Conservation (phyloP, 1,284 basidiomycete species). For the Erythrobasidium hasegawianum region DNA sequence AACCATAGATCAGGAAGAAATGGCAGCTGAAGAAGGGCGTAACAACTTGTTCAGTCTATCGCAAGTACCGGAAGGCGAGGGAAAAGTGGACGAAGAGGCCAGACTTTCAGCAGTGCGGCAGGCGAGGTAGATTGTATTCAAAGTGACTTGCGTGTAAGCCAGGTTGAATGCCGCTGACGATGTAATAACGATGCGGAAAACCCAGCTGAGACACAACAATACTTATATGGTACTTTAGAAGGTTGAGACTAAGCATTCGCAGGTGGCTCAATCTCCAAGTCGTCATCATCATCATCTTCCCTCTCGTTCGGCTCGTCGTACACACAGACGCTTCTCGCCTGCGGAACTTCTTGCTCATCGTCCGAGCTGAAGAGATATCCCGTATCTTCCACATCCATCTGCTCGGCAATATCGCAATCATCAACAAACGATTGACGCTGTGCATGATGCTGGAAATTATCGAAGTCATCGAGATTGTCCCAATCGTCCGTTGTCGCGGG, state of each 20-base stretch:
- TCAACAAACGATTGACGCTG: conserved; percentile 4
- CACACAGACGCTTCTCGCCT: not conserved
- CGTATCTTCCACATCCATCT: not conserved
- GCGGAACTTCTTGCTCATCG: not conserved
- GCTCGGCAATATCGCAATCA: conserved; percentile 1
- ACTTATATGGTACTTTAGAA: no score
- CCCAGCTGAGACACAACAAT: no score
- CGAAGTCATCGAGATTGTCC: conserved; percentile 7
- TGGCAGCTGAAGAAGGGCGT: conserved; percentile 13
- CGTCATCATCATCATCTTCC: conserved; percentile 19
- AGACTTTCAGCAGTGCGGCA: not conserved
- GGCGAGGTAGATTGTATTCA: not conserved
- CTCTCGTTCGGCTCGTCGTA: no score
- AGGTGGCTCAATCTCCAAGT: conserved; percentile 32
- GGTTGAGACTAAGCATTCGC: no score
- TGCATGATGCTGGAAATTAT: not conserved
- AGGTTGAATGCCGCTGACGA: no score
- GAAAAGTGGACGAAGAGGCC: not conserved
- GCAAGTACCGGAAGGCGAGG: no score
- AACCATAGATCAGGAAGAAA: conserved; percentile 14
- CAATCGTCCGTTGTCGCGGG: conserved; percentile 9
- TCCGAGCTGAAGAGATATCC: not conserved
- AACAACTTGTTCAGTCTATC: not conserved
- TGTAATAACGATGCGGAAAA: no score
- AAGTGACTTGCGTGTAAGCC: no score